A percentile compares a stretch with the other conserved stretches of the same genome.
Conservation (phyloP, 1,284 basidiomycete species). For the Wallemia hederae region DNA sequence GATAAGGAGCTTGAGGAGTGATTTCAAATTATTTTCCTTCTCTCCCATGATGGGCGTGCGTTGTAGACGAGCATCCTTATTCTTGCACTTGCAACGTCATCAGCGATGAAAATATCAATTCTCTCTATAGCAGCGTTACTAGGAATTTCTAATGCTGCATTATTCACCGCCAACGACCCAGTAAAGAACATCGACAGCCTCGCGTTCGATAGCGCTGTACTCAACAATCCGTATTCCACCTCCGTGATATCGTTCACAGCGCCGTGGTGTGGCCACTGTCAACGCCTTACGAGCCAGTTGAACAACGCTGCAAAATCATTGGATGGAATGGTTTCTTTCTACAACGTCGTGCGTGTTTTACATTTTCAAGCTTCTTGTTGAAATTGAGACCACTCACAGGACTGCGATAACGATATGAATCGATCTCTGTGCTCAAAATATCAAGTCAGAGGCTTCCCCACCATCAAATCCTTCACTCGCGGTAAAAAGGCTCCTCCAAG, state of each 20-base stretch:
- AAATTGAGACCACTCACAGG: no score
- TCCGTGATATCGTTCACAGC: background rate
- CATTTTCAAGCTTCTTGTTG: no score
- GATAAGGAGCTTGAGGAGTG: conserved; percentile 56
- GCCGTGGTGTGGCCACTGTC: background rate
- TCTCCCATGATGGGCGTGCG: conserved; percentile 13
- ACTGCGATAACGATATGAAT: background rate
- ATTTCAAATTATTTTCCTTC: conserved; percentile 49
- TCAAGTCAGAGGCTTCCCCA: background rate
- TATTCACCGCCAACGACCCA: background rate
- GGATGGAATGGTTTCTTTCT: background rate
- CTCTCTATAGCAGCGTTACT: background rate
- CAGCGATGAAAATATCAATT: background rate
- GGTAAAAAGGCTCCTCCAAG: background rate
- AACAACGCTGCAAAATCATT: background rate
- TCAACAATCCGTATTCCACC: background rate
- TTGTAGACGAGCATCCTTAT: no score
- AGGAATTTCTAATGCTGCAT: background rate
- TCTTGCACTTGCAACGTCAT: background rate
- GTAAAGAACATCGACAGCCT: background rate
- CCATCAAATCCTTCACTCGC: background rate
- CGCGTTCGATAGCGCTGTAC: background rate
- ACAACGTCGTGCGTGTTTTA: background rate
- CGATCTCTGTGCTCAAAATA: background rate
- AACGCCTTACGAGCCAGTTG: background rate